Conservation (phyloP, 805 yeast species). For the Candida odintsovae region DNA sequence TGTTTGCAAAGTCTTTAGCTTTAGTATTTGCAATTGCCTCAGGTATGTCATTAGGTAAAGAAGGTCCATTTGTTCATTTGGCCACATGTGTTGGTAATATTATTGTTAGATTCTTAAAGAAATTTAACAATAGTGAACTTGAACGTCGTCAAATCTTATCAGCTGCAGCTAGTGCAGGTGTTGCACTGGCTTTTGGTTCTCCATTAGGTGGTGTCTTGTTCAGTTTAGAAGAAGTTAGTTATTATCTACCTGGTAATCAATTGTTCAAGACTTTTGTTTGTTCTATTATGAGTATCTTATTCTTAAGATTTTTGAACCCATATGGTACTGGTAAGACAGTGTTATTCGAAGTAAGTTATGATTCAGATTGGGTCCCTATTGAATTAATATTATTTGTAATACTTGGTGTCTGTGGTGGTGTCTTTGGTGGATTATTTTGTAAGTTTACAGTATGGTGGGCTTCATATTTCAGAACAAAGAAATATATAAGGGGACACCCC, state of each 20-base stretch:
- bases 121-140: conserved; percentile 41
- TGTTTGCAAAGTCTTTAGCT: conserved; percentile 42
- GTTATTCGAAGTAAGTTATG: conserved; percentile 43
- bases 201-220: conserved; percentile 57
- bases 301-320: conserved; percentile 47
- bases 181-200: conserved; percentile 55
- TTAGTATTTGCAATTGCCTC: conserved; percentile 49
- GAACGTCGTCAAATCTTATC: conserved; percentile 47
- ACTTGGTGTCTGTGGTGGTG: conserved; percentile 48
- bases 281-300: conserved; percentile 47
- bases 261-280: conserved; percentile 50
- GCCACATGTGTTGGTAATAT: conserved; percentile 56
- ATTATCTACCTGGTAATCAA: conserved; percentile 48
- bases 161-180: conserved; percentile 55
- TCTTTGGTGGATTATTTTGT: conserved; percentile 46
- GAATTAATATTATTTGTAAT: conserved; percentile 41
- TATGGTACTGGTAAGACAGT: conserved; percentile 58
- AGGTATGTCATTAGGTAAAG: conserved; percentile 53
- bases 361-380: conserved; percentile 45
- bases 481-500: conserved; percentile 33
- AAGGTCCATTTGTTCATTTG: conserved; percentile 58
- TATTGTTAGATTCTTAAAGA: conserved; percentile 39
- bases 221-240: conserved; percentile 50
- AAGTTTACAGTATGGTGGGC: conserved; percentile 39
- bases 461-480: conserved; percentile 28